Conservation (phyloP, 2,329 filamentous ascomycete genomes). For the Tothia fuscella region DNA sequence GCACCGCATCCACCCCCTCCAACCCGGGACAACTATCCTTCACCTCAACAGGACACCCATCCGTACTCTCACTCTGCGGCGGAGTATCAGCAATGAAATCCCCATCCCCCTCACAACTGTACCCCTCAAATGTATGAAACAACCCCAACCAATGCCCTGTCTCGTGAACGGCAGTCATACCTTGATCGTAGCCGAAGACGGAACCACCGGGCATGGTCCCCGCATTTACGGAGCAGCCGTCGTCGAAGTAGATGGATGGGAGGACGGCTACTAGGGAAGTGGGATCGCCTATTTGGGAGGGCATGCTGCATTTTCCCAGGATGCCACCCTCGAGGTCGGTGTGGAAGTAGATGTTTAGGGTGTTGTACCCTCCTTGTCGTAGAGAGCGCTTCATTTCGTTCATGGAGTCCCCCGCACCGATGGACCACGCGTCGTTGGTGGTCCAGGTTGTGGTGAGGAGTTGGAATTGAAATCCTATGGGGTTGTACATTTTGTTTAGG, state of each 20-base stretch:
- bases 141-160: slow-evolving; percentile 37
- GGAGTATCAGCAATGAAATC: slow-evolving; percentile 35
- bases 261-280: background rate
- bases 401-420: background rate
- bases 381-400: slow-evolving; percentile 40
- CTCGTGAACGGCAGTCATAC: slow-evolving; percentile 36
- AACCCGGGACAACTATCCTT: slow-evolving; percentile 40
- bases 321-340: slow-evolving; percentile 36
- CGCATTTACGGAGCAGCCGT: slow-evolving; percentile 41
- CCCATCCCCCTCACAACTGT: slow-evolving; percentile 31
- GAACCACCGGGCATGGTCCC: slow-evolving; percentile 38
- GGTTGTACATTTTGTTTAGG: background rate
- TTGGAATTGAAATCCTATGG: slow-evolving; percentile 1
- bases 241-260: slow-evolving; percentile 27
- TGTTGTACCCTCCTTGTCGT: slow-evolving; percentile 40
- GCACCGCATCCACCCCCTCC: slow-evolving; percentile 3
- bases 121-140: slow-evolving; percentile 35
- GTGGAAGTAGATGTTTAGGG: slow-evolving; percentile 50
- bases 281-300: slow-evolving; percentile 25
- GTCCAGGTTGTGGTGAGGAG: background rate
- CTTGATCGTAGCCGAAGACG: slow-evolving; percentile 33
- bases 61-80: slow-evolving; percentile 33
- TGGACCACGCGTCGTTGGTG: slow-evolving; percentile 2
- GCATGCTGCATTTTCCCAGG: slow-evolving; percentile 44
- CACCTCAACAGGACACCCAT: slow-evolving; percentile 39